Base-by-base conservation (phyloP, 2,329 filamentous ascomycete genomes). In the Fusarium virguliforme region DNA sequence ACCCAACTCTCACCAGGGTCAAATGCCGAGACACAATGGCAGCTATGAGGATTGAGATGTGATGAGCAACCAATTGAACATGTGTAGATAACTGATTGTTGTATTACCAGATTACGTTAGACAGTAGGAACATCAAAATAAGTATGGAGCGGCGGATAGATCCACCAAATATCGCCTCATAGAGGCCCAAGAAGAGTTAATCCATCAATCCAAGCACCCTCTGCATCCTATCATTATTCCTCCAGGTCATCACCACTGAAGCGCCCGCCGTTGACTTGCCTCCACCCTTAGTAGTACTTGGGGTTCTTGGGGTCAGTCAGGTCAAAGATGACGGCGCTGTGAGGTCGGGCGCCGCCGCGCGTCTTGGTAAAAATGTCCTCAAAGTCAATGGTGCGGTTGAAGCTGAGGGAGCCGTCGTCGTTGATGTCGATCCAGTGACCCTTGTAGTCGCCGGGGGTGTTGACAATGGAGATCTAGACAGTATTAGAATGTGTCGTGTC, bases 361-460 rank as follows among this genome's bases (percentile, higher is more conserved):
- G 83, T 84, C 9, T 68, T 67, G 7, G 83, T 81, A 68, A 89
- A 90, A 64, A 85, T 83, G 53, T 77, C 76, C 66, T 81, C 80
- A 74, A 90, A 90, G 74, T 90, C 84, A 72, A 90, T 89, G 35
- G 82, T 84, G 22, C 88, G 84, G 81, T 90, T 90, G 81, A 90
- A 91, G 77, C 76, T 81, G 59, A 91, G 77, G n/a, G 81, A 81
- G 4, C 88, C 88, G 65, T 90, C 82, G 3, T 83, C 76, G 9
- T 84, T 78, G 64, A 90, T 84, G 64, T 90, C 88, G 70, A 90
- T 88, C 81, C 89, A 90, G 69, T 87, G 85, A 0, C 84, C 88
- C 82, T 89, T 90, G 84, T 85, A 90, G 75, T 90, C 88, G 22
- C 83, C 87, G 0, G 88, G 87, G 0, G 88, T 89, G 75, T 90